Conservation (phyloP, 2,329 filamentous ascomycete species). For the Fusarium heterosporum region DNA sequence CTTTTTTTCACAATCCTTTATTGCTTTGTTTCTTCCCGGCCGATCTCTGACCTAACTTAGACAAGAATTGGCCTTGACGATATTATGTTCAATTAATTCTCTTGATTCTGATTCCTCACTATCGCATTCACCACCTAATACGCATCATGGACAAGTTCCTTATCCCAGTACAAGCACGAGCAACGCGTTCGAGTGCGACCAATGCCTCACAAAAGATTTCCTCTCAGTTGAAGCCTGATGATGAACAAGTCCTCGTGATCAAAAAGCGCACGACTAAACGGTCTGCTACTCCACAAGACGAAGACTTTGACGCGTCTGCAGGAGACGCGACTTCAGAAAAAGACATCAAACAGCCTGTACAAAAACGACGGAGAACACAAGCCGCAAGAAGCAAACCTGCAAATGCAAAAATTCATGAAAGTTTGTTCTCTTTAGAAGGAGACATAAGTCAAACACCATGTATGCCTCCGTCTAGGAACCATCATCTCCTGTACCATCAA, state of each 20-base stretch:
- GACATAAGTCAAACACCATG: conserved; percentile 21
- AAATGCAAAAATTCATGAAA: conserved; percentile 28
- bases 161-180: conserved; percentile 23
- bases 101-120: background rate
- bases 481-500: conserved; percentile 60
- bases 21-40: too few relatives aligned
- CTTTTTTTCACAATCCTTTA: background rate
- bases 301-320: conserved; percentile 42
- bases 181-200: conserved; percentile 38
- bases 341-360: conserved; percentile 33
- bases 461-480: conserved; percentile 45
- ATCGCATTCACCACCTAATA: too few relatives aligned
- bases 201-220: conserved; percentile 38
- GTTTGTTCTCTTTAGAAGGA: conserved; percentile 28
- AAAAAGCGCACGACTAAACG: conserved; percentile 29
- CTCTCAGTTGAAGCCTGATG: conserved; percentile 33
- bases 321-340: conserved; percentile 37
- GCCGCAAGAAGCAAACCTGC: conserved; percentile 23
- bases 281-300: conserved; percentile 15
- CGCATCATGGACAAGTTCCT: conserved; percentile 17
- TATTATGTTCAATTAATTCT: background rate
- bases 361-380: conserved; percentile 42
- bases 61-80: background rate
- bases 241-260: conserved; percentile 1
- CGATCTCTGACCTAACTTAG: background rate